Evolutionary conservation across 2,329 filamentous ascomycete species (phyloP).

Genomic region (Aspergillus sp.): DNA sequence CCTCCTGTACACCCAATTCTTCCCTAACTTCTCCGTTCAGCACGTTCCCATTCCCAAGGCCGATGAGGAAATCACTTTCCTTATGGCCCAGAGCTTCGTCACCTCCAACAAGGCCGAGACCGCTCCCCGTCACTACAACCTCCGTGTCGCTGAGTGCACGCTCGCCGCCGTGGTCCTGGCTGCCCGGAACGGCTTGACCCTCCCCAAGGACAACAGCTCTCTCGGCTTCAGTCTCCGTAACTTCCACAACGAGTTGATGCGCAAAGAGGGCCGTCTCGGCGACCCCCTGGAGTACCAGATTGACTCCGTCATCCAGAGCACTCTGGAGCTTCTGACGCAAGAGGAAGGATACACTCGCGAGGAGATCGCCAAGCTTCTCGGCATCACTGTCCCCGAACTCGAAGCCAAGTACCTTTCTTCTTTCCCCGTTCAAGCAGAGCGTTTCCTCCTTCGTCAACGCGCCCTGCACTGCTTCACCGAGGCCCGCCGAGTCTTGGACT

Average conservation of each 20-base stretch:
- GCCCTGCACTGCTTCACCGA: constrained; percentile 90
- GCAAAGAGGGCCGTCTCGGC: constrained; percentile 48
- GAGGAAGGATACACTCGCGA: constrained; percentile 85
- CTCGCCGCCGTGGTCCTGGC: constrained; percentile 73
- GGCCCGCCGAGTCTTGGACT: constrained; percentile 79
- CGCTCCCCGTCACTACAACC: constrained; percentile 91
- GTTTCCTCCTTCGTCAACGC: constrained; percentile 83
- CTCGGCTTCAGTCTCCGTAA: constrained; percentile 80
- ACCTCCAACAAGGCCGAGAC: constrained; percentile 93
- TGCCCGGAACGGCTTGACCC: constrained; percentile 61
- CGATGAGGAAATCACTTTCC: constrained; percentile 79
- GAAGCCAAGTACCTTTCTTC: constrained; percentile 78
- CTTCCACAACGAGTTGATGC: constrained; percentile 82
- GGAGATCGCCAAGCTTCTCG: constrained; percentile 74
- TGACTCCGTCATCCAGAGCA: constrained; percentile 68
- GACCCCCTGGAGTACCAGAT: constrained; percentile 67
- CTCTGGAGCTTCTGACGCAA: constrained; percentile 70
- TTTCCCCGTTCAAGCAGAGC: constrained; percentile 84
- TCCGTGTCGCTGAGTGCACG: constrained; percentile 93
- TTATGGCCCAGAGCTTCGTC: constrained; percentile 93
- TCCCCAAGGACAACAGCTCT: constrained; percentile 78
- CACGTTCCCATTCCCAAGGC: constrained; percentile 82
- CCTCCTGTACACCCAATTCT: constrained; percentile 88
- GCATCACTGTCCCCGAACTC: constrained; percentile 68
- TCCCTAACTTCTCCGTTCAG: constrained; percentile 71